Conservation (phyloP, 768 basidiomycete genomes). For the Rhodotorula paludigena region DNA sequence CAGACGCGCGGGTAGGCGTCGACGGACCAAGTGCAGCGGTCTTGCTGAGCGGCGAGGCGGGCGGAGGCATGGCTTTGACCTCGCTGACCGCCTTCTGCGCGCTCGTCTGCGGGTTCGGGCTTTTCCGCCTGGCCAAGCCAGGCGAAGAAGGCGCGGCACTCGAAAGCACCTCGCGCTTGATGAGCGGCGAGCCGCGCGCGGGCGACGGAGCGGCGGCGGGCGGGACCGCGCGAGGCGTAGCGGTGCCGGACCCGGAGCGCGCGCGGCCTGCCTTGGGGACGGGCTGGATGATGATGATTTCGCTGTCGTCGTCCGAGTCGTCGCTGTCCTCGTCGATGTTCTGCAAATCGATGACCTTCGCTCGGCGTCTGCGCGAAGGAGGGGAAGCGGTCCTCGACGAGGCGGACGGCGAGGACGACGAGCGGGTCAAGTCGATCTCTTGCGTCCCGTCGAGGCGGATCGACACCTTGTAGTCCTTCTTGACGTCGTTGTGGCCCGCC, state of each 20-base stretch:
- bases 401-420: background rate
- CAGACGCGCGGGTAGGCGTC: no score
- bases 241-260: background rate
- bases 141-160: background rate
- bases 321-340: no score
- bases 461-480: background rate
- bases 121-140: background rate
- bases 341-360: no score
- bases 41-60: no score
- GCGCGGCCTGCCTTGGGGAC: background rate
- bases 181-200: background rate
- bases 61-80: no score
- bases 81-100: background rate
- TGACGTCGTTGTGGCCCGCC: no score
- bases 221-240: background rate
- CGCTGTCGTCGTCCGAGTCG: background rate
- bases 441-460: background rate
- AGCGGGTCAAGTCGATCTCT: constrained; percentile 11
- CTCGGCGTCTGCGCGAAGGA: background rate
- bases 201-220: background rate
- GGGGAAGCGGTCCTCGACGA: background rate
- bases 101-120: background rate
- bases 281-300: background rate
- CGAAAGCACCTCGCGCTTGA: background rate
- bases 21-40: no score